Evolutionary conservation across 768 basidiomycete genomes (phyloP).

Genomic region (Chlorophyllum brunneum): DNA sequence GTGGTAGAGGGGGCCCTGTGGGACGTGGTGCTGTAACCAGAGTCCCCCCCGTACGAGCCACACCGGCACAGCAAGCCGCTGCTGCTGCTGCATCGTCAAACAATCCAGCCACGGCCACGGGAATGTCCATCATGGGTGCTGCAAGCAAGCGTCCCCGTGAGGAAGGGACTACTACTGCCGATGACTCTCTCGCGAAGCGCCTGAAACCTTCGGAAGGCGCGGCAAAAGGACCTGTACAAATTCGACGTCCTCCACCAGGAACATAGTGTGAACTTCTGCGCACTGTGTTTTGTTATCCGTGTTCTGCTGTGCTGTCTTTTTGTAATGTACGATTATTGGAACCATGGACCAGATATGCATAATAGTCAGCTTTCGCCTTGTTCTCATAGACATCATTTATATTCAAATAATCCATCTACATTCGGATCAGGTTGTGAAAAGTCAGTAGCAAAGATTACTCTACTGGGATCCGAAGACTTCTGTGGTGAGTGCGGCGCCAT

Average conservation of each 20-base stretch:
- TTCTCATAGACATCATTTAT: slow-evolving; percentile 4
- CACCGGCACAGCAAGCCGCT: slow-evolving; percentile 13
- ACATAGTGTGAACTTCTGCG: slow-evolving; percentile 12
- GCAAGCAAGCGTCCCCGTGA: slow-evolving; percentile 64
- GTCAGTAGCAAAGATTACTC: too few relatives aligned
- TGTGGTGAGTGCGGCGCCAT: background rate
- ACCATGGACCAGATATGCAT: slow-evolving; percentile 5
- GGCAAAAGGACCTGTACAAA: slow-evolving; percentile 17
- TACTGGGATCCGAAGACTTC: too few relatives aligned
- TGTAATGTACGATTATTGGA: slow-evolving; percentile 9
- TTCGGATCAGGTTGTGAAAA: background rate
- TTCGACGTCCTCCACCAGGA: slow-evolving; percentile 17
- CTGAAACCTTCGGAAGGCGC: slow-evolving; percentile 50
- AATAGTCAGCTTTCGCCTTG: background rate
- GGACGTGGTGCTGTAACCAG: slow-evolving; percentile 13
- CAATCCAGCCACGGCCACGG: slow-evolving; percentile 22
- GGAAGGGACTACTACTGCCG: slow-evolving; percentile 35
- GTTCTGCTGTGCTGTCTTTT: slow-evolving; percentile 12
- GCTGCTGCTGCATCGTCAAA: slow-evolving; percentile 21
- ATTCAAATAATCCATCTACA: slow-evolving; percentile 1
- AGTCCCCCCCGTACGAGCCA: slow-evolving; percentile 7
- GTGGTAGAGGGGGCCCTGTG: slow-evolving; percentile 1
- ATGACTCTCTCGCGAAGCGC: slow-evolving; percentile 65
- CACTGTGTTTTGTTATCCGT: slow-evolving; percentile 10
- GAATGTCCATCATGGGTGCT: slow-evolving; percentile 61